phyloP scores from a whole-genome alignment of 257 asterid genomes.

The Catharanthus roseus region DNA sequence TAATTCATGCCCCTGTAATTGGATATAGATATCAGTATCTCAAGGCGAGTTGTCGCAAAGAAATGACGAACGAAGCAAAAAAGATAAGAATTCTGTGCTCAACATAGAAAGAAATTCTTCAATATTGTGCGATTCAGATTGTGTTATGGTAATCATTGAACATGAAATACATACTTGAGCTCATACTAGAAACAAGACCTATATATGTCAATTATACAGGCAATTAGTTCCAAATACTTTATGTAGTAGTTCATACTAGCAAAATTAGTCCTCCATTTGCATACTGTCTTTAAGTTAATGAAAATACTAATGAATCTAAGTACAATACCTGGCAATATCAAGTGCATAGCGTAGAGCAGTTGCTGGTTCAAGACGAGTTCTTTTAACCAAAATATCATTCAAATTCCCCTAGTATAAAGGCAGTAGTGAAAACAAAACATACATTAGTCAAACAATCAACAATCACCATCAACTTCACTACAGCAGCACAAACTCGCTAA shows the following conservation, averaged over 20 bases:
- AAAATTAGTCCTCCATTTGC: constrained; percentile 1
- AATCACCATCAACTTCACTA: neutral
- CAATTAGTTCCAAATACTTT: neutral
- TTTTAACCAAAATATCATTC: constrained; percentile 40
- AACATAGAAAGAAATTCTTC: neutral
- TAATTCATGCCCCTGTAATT: constrained; percentile 57
- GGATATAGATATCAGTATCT: neutral
- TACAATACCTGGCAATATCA: constrained; percentile 52
- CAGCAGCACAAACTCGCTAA: neutral
- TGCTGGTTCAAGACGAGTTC: constrained; percentile 42
- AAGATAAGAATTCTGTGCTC: neutral
- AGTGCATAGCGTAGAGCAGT: constrained; percentile 57
- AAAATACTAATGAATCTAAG: neutral
- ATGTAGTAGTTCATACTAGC: neutral
- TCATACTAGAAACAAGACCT: too few relatives aligned
- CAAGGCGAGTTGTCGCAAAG: neutral
- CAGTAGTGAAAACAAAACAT: neutral
- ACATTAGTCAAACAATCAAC: neutral
- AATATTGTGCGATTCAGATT: neutral
- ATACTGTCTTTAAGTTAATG: neutral
- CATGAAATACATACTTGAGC: too few relatives aligned
- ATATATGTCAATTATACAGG: too few relatives aligned
- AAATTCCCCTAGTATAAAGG: constrained; percentile 39
- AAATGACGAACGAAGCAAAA: neutral
- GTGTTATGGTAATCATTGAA: neutral